These are phyloP conservation scores for Linnemannia hyalina DNA, from an alignment of 192 early-diverging fungal genomes.

Conservation along the genomic window DNA sequence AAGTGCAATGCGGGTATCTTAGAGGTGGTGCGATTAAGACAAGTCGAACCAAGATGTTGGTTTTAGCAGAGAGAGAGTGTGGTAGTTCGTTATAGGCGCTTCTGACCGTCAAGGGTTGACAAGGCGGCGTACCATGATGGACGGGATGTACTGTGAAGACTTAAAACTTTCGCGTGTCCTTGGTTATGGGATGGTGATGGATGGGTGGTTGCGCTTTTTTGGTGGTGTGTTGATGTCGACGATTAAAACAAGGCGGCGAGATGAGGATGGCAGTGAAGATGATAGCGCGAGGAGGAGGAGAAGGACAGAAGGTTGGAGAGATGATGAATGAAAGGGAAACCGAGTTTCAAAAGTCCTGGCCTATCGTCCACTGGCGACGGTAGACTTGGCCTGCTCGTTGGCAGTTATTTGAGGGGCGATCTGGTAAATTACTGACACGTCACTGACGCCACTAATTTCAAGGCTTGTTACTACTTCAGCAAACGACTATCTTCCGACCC, in stretches of 20 bases:
- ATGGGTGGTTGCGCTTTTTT: background rate
- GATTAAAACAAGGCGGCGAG: background rate
- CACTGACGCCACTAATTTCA: conserved; percentile 4
- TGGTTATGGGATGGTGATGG: background rate
- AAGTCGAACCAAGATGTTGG: background rate
- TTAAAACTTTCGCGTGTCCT: background rate
- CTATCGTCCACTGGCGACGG: background rate
- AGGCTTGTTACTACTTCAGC: too few species aligned
- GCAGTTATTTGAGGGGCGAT: background rate
- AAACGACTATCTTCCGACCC: too few species aligned
- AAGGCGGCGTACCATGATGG: conserved; percentile 1
- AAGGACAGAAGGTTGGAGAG: background rate
- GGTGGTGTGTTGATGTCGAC: background rate
- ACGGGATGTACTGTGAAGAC: background rate
- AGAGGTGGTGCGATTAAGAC: background rate
- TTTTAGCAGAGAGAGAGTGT: background rate
- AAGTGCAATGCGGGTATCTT: background rate
- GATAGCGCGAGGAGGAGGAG: background rate
- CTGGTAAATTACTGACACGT: conserved; percentile 23
- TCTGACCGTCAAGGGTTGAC: background rate
- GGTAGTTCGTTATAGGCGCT: background rate
- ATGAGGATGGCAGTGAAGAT: conserved; percentile 8
- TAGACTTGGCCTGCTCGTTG: background rate
- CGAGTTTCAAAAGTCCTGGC: background rate
- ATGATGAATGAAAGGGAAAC: background rate